Conservation (phyloP, 2,329 filamentous ascomycete species). For the Xylaria sp. region DNA sequence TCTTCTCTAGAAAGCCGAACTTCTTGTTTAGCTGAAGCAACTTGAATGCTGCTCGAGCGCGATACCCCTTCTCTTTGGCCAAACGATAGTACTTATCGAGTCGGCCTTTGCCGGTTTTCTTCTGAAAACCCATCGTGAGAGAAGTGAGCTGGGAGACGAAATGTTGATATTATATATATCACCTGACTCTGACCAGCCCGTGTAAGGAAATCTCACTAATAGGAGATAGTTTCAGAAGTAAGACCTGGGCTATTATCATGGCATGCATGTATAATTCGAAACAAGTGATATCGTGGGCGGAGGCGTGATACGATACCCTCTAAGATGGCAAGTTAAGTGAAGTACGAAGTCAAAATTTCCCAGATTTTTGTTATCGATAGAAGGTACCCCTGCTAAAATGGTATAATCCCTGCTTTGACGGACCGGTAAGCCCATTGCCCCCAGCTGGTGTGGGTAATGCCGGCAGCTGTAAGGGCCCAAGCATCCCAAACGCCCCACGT, state of each 20-base stretch:
- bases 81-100: constrained; percentile 92
- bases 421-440: not conserved
- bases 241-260: not conserved
- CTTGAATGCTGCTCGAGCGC: constrained; percentile 37
- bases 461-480: not conserved
- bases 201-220: not conserved
- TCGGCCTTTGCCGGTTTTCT: constrained; percentile 98
- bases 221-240: not conserved
- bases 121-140: constrained; percentile 86
- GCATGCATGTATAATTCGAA: constrained; percentile 13
- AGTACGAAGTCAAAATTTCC: constrained; percentile 34
- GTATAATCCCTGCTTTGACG: not conserved
- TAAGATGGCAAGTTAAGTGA: constrained; percentile 8
- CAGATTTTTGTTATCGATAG: constrained; percentile 35
- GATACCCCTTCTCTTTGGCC: constrained; percentile 93
- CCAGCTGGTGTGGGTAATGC: not conserved
- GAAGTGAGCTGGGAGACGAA: constrained; percentile 6
- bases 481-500: constrained; percentile 13
- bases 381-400: not conserved
- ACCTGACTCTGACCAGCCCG: not conserved
- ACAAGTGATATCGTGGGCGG: not conserved
- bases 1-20: constrained; percentile 97
- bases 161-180: constrained; percentile 4
- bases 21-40: constrained; percentile 93
- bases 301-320: not conserved